phyloP scores from a whole-genome alignment of 164 flowering plant genomes.

The Euptelea pleiosperma region DNA sequence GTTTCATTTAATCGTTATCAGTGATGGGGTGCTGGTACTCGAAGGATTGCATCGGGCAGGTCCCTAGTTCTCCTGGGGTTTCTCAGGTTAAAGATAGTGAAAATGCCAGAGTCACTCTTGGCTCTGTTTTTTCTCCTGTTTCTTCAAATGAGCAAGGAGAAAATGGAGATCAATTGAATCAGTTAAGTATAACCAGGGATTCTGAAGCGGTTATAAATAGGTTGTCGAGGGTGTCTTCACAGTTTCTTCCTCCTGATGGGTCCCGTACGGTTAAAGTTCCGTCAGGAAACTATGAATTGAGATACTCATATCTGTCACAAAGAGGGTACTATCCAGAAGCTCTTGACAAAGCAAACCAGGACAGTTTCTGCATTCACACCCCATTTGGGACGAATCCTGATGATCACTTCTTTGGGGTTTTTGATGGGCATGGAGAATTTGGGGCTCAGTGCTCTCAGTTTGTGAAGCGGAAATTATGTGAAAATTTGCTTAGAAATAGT shows the following conservation, averaged over 20 bases:
- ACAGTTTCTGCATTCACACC: slow-evolving; percentile 89
- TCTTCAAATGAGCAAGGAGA: slow-evolving; percentile 47
- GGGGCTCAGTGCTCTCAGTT: slow-evolving; percentile 94
- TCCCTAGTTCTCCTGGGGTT: slow-evolving; percentile 51
- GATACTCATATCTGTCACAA: slow-evolving; percentile 77
- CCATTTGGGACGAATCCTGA: slow-evolving; percentile 76
- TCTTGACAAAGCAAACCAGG: slow-evolving; percentile 93
- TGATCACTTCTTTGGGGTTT: slow-evolving; percentile 91
- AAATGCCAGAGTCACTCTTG: slow-evolving; percentile 28
- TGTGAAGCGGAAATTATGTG: slow-evolving; percentile 76
- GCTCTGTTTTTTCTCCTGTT: slow-evolving; percentile 41
- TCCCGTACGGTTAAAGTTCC: slow-evolving; percentile 66
- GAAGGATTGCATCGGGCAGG: slow-evolving; percentile 69
- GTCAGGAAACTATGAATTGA: slow-evolving; percentile 57
- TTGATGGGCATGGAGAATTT: slow-evolving; percentile 96
- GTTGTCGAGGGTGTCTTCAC: slow-evolving; percentile 83
- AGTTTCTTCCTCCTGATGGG: slow-evolving; percentile 89
- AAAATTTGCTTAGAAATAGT: slow-evolving; percentile 71
- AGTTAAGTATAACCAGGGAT: slow-evolving; percentile 41
- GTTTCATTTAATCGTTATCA: slow-evolving; percentile 13
- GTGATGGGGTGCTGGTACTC: slow-evolving; percentile 96
- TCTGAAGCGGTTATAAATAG: slow-evolving; percentile 70
- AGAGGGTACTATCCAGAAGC: slow-evolving; percentile 97
- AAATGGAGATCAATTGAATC: slow-evolving; percentile 49
- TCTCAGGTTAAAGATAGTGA: slow-evolving; percentile 29